Base-by-base conservation (phyloP, 805 yeast species). In the Kazachstania africana region DNA sequence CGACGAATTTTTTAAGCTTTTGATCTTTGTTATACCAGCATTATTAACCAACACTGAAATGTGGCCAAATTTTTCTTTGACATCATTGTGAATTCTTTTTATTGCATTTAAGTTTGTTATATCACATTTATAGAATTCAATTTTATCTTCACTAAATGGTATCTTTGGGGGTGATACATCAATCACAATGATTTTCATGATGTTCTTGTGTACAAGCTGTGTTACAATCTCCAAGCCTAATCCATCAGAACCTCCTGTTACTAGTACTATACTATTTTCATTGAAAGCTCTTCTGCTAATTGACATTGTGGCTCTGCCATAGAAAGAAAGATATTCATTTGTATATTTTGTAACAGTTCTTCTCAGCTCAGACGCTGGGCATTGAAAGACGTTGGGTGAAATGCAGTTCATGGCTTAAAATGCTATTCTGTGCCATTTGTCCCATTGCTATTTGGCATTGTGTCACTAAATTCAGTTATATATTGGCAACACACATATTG, bases 171-270 rank as follows among this genome's bases (percentile, higher is more conserved):
- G 45, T 0, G 34, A 37, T 2, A 81, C 40, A 44, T 88, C 96
- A 26, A 82, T 59, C 0, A 79, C 79, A 1, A 79, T 73, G 0
- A 82, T 78, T 18, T 51, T 63, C 17, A 50, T 63, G 8, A 72
- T 67, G 0, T 63, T 65, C 16, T 57, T 48, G 6, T 40, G 40
- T 5, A 59, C 53, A 33, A 87, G 66, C 16, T 47, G 46, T 12
- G 43, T 38, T 0, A 67, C 81, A 3, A 88, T 39, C 39, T 73
- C 80, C 26, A 57, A 59, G 0, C 97, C 97, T 8, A 88, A 61
- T 0, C 96, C 97, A 0, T 72, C 60, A 3, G 70, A 50, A 0
- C 96, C 97, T 0, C 97, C 97, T 0, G 97, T 87, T 14, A 88
- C 60, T 4, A 85, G 56, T 0, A 75, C 78, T 8, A 78, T 62